Evolutionary conservation across 2,329 filamentous ascomycete species (phyloP), one percentile per base, ranked within the genome.

Genomic region (Pestalotiopsis sp.): DNA sequence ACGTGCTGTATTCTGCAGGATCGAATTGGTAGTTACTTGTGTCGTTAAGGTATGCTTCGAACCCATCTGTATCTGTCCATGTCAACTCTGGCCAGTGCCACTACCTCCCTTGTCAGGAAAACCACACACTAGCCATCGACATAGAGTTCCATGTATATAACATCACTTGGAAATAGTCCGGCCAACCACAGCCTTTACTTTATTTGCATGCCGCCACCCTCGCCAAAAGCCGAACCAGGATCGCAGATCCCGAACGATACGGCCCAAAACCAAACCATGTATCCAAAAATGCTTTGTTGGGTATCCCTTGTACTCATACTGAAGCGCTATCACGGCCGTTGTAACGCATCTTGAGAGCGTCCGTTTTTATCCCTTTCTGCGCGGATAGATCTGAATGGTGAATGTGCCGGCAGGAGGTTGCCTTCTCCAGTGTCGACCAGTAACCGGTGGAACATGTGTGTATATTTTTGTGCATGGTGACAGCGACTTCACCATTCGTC

Each of bases 401-500:
- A 17, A 14, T 52, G 45, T 52, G 45, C 20, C 45, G 45, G 45
- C 9, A 52, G 14, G 45, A 52, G 14, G 14, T 17, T 4, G 4
- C 20, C 13, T 4, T 17, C 14, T 59, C 12, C 9, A 11, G 57
- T 23, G n/a, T 36, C 27, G 11, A 6, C 25, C 14, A 3, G 11
- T 59, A 12, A 14, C 23, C 12, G 9, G 20, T 23, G 57, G 14
- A 7, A 9, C 6, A 59, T 36, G 13, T 59, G 45, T 52, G 45
- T 52, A 3, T n/a, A 20, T 17, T 59, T 59, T 59, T 27, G 57
- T 13, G 57, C 23, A 36, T 27, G 57, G 23, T 17, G 27, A 13
- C 41, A 49, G 17, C 20, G 38, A 12, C 20, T 25, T 52, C 59
- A 62, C n/a, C 38, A 66, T 65, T 63, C 66, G 4, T 72, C 71